phyloP scores from a whole-genome alignment of 2,329 filamentous ascomycete genomes.

The Sporothrix humicola region DNA sequence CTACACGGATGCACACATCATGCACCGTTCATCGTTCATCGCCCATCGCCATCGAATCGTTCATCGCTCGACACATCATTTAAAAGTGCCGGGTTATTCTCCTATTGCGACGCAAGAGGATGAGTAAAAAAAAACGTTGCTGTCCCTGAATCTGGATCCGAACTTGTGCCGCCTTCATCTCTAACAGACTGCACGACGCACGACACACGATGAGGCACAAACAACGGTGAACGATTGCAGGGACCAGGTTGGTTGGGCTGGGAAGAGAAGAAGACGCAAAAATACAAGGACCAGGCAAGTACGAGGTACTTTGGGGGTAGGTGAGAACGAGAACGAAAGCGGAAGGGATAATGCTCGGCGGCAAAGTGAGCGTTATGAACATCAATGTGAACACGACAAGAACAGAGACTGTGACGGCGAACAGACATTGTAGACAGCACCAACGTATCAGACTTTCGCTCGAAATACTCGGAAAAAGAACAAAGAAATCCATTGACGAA shows the following conservation, averaged over 20 bases:
- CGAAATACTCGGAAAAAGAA: neutral
- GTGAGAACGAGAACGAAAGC: no score
- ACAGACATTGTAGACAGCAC: neutral
- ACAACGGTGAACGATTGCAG: neutral
- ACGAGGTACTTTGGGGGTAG: neutral
- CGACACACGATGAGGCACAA: no score
- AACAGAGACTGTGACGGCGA: neutral
- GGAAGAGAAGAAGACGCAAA: neutral
- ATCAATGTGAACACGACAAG: neutral
- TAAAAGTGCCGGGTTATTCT: neutral
- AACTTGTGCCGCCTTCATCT: neutral
- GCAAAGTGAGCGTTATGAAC: neutral
- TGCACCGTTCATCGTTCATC: neutral
- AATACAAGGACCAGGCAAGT: neutral
- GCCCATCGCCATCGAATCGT: neutral
- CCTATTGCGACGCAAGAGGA: no score
- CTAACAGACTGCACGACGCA: neutral
- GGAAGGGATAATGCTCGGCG: neutral
- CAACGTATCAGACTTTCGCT: neutral
- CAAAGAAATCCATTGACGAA: neutral
- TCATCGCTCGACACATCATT: neutral
- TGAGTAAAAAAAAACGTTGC: no score
- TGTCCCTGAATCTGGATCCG: no score
- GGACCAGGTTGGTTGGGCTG: neutral
- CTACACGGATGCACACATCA: neutral